phyloP scores from a whole-genome alignment of 148 eudicot species.

The Arbutus unedo region DNA sequence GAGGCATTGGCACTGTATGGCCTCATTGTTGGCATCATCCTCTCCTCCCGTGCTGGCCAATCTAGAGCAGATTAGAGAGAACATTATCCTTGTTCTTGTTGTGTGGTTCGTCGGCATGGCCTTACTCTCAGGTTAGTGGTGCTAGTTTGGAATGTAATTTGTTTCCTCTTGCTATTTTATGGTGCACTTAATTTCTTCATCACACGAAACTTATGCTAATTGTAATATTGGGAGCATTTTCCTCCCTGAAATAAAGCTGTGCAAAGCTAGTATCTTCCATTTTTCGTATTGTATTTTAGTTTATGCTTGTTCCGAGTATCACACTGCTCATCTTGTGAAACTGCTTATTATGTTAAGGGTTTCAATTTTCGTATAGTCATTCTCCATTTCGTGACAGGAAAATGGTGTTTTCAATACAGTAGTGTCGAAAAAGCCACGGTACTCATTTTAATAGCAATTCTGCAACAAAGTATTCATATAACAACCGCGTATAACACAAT shows the following conservation, averaged over 20 bases:
- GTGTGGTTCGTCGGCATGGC: constrained; percentile 8
- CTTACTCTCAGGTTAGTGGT: constrained; percentile 11
- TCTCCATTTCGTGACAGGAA: background rate
- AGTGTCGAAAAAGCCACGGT: background rate
- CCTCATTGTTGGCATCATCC: constrained; percentile 24
- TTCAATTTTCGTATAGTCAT: background rate
- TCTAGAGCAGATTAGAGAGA: constrained; percentile 22
- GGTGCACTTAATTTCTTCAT: background rate
- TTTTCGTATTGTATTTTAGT: background rate
- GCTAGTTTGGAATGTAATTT: background rate
- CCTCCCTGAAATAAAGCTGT: constrained; percentile 14
- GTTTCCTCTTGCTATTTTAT: background rate
- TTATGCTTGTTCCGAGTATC: background rate
- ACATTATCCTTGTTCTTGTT: background rate
- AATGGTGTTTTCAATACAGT: background rate
- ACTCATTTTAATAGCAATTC: background rate
- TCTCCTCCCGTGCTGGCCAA: constrained; percentile 24
- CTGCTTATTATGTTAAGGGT: background rate
- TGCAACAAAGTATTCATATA: background rate
- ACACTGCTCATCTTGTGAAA: background rate
- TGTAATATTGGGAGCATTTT: constrained; percentile 6
- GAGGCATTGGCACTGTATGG: constrained; percentile 22
- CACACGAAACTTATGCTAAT: background rate
- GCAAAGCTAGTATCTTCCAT: background rate
- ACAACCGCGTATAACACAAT: background rate